These are phyloP conservation scores for Nannizzia gypsea DNA, from an alignment of 2,329 filamentous ascomycete genomes.

Conservation along the genomic window DNA sequence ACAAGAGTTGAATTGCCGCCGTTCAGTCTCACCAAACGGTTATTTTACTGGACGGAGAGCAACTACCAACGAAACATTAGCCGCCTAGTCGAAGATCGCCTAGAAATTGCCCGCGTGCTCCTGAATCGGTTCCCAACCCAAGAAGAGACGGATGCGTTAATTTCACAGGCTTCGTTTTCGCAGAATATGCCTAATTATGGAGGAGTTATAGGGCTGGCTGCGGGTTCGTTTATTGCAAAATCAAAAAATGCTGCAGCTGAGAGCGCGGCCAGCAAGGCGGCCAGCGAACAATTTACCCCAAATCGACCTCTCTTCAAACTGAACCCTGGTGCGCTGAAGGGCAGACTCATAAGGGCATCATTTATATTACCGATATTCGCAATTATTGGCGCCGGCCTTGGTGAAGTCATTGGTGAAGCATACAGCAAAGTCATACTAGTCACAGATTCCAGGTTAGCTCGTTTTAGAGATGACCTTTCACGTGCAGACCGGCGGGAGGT, in stretches of 20 bases:
- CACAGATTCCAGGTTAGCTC: constrained; percentile 7
- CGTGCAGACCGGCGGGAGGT: background rate
- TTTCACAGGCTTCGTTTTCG: constrained; percentile 11
- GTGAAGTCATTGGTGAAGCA: background rate
- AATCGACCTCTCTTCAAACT: background rate
- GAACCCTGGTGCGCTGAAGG: background rate
- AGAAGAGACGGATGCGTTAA: constrained; percentile 25
- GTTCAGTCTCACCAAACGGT: constrained; percentile 19
- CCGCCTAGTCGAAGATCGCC: constrained; percentile 10
- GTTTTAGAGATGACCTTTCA: background rate
- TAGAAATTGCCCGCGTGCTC: constrained; percentile 17
- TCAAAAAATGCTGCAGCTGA: background rate
- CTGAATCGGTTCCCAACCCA: constrained; percentile 23
- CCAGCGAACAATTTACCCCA: background rate
- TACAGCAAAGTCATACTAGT: background rate
- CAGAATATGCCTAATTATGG: background rate
- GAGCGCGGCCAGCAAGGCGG: background rate
- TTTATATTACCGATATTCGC: background rate
- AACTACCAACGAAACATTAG: constrained; percentile 16
- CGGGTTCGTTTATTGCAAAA: constrained; percentile 4
- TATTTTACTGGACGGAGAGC: constrained; percentile 19
- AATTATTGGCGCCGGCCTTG: background rate
- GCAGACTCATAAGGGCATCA: background rate
- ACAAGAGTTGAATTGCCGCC: constrained; percentile 19
- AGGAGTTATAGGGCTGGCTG: constrained; percentile 13